These are phyloP conservation scores for Aristolochia californica DNA, from an alignment of 164 flowering plant genomes.

Conservation along the genomic window DNA sequence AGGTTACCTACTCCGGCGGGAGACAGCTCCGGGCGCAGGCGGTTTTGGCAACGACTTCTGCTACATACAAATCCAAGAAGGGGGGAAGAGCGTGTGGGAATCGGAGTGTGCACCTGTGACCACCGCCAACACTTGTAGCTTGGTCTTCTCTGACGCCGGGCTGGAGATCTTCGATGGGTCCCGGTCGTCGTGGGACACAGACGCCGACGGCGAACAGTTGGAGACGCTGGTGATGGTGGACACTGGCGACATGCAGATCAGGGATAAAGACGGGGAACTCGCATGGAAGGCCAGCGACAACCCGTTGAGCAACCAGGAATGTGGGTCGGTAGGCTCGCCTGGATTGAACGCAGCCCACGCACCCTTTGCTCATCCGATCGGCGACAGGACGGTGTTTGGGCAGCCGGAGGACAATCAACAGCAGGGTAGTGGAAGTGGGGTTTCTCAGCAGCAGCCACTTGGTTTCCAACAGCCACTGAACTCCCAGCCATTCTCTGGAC, in stretches of 20 bases:
- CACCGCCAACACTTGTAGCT: constrained; percentile 23
- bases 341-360: constrained; percentile 21
- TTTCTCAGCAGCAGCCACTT: constrained; percentile 7
- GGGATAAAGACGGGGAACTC: constrained; percentile 25
- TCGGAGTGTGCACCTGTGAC: constrained; percentile 32
- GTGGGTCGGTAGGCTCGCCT: constrained; percentile 31
- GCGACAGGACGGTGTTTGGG: constrained; percentile 13
- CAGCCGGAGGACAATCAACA: constrained; percentile 11
- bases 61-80: constrained; percentile 27
- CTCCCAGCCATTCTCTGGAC: constrained; percentile 3
- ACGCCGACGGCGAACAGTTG: constrained; percentile 21
- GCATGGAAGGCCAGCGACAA: constrained; percentile 32
- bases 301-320: constrained; percentile 21
- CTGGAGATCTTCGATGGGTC: constrained; percentile 36
- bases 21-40: constrained; percentile 26
- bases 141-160: constrained; percentile 31
- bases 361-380: constrained; percentile 27
- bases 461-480: not conserved
- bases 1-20: constrained; percentile 22
- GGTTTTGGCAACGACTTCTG: constrained; percentile 35
- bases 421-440: constrained; percentile 2
- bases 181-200: constrained; percentile 26
- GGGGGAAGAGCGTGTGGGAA: constrained; percentile 28
- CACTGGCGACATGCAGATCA: constrained; percentile 30
- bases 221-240: constrained; percentile 29